A percentile compares a stretch with the other conserved stretches of the same genome.
Conservation (phyloP, 805 yeast species). For the Yarrowia osloensis region DNA sequence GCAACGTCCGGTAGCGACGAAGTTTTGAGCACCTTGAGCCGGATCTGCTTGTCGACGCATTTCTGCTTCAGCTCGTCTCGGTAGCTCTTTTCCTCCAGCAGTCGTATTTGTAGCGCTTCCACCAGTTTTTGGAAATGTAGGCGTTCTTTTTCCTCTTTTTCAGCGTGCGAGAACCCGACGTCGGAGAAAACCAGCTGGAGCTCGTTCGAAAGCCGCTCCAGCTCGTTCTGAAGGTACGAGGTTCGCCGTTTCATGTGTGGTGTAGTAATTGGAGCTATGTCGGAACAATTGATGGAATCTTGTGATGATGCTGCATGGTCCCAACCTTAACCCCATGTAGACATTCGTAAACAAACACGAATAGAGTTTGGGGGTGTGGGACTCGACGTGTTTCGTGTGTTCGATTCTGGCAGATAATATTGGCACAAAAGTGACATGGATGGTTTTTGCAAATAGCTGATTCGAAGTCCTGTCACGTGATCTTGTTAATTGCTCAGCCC, state of each 20-base stretch:
- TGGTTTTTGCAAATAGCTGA: too few species aligned
- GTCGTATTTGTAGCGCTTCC: constrained; percentile 14
- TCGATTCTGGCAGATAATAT: not conserved
- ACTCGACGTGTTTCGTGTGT: not conserved
- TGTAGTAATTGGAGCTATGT: not conserved
- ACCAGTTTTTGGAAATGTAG: constrained; percentile 3
- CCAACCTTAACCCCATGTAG: constrained; percentile 15
- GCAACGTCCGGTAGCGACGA: not conserved
- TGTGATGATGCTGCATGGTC: not conserved
- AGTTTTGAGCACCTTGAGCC: not conserved
- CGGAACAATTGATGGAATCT: not conserved
- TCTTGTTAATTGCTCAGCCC: too few species aligned
- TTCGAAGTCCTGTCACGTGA: too few species aligned
- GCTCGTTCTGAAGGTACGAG: constrained; percentile 21
- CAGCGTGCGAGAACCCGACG: constrained; percentile 8
- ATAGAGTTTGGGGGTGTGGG: not conserved
- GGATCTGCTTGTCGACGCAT: constrained; percentile 8
- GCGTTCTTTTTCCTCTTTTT: constrained; percentile 16
- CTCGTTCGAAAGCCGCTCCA: constrained; percentile 21
- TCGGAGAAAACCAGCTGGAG: constrained; percentile 24
- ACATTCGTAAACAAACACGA: constrained; percentile 16
- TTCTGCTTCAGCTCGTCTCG: constrained; percentile 20
- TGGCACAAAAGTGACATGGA: too few species aligned
- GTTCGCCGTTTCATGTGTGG: constrained; percentile 18
- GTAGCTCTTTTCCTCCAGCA: constrained; percentile 7